A percentile compares a stretch with the other conserved stretches of the same genome.
Evolutionary conservation across 805 yeast species (phyloP).

Genomic region (Teunomyces atbi): DNA sequence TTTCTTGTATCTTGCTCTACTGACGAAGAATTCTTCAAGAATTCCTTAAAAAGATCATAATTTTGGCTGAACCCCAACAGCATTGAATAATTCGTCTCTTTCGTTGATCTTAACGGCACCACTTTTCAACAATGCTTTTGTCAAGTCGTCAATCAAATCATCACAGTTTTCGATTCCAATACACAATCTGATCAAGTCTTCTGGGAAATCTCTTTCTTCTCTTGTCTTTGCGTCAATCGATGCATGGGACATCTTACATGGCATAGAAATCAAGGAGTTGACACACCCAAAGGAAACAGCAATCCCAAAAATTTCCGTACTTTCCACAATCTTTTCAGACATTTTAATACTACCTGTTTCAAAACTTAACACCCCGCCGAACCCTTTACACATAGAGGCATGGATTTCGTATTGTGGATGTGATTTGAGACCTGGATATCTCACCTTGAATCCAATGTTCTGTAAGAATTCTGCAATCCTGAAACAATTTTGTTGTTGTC

Average conservation of each 20-base stretch:
- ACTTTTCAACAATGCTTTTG: conserved; percentile 63
- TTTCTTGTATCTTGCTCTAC: too few species aligned
- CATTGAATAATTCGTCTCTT: conserved; percentile 40
- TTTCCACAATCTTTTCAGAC: conserved; percentile 72
- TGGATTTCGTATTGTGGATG: conserved; percentile 85
- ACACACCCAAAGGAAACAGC: conserved; percentile 95
- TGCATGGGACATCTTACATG: conserved; percentile 97
- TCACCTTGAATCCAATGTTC: conserved; percentile 65
- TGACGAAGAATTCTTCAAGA: neutral
- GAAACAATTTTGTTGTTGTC: conserved; percentile 75
- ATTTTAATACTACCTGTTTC: conserved; percentile 76
- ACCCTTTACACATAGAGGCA: conserved; percentile 71
- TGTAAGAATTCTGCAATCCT: conserved; percentile 74
- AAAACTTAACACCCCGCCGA: conserved; percentile 85
- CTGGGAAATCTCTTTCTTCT: conserved; percentile 86
- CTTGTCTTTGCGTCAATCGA: conserved; percentile 86
- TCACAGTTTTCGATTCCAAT: conserved; percentile 84
- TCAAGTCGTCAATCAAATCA: conserved; percentile 80
- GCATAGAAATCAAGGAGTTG: conserved; percentile 87
- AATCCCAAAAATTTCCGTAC: conserved; percentile 75
- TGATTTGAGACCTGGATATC: conserved; percentile 80
- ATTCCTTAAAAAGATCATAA: conserved; percentile 14
- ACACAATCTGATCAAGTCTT: conserved; percentile 85
- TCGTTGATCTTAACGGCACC: conserved; percentile 51
- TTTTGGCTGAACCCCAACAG: conserved; percentile 32